Evolutionary conservation across 2,329 filamentous ascomycete species (phyloP).

Genomic region (Phialocephala subalpina): DNA sequence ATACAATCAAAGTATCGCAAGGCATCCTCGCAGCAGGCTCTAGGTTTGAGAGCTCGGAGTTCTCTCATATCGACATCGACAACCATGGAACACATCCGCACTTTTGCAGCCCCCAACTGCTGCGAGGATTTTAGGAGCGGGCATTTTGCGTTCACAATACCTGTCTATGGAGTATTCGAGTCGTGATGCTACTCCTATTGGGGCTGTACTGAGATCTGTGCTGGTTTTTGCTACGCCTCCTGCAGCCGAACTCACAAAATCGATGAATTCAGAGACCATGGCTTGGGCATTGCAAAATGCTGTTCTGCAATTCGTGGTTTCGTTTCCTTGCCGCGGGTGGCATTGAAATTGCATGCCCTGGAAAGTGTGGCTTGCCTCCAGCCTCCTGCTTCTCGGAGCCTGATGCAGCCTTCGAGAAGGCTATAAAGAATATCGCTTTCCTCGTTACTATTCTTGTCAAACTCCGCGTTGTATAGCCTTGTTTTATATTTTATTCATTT

Average conservation of each 20-base stretch:
- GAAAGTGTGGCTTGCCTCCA: slow-evolving; percentile 1
- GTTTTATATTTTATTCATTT: background rate
- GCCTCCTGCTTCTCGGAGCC: slow-evolving; percentile 1
- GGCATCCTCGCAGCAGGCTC: too few relatives aligned
- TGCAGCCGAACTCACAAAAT: background rate
- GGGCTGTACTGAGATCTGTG: background rate
- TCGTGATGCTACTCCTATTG: background rate
- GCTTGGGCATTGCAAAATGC: background rate
- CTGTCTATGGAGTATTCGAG: too few relatives aligned
- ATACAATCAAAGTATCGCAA: too few relatives aligned
- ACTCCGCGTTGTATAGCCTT: background rate
- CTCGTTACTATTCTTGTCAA: slow-evolving; percentile 1
- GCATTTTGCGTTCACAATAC: too few relatives aligned
- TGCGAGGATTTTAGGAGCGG: too few relatives aligned
- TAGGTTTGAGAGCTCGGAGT: too few relatives aligned
- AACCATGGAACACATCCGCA: too few relatives aligned
- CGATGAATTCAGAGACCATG: background rate
- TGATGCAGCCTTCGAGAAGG: background rate
- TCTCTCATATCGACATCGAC: too few relatives aligned
- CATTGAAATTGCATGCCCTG: background rate
- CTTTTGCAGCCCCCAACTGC: too few relatives aligned
- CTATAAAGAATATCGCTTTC: slow-evolving; percentile 1
- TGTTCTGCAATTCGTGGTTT: background rate
- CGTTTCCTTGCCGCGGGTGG: background rate
- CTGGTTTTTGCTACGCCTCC: background rate